Evolutionary conservation across 768 basidiomycete genomes (phyloP).

Genomic region (Lactarius hatsudake): DNA sequence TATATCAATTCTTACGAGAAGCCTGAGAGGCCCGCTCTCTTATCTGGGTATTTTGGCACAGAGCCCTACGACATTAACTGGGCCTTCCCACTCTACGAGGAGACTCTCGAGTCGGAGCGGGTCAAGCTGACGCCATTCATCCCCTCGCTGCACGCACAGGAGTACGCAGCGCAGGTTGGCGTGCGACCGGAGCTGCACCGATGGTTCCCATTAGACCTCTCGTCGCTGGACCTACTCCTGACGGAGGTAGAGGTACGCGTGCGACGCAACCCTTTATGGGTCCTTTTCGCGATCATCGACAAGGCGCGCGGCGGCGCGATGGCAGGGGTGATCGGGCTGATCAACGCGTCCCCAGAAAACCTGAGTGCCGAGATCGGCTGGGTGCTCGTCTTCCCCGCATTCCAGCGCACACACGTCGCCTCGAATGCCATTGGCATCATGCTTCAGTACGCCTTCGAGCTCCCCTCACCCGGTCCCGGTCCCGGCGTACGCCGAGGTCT

Average conservation of each 20-base stretch:
- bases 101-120: slow-evolving; percentile 37
- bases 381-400: slow-evolving; percentile 13
- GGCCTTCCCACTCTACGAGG: slow-evolving; percentile 33
- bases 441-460: slow-evolving; percentile 39
- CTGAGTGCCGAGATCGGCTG: slow-evolving; percentile 13
- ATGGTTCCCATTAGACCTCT: slow-evolving; percentile 36
- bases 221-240: slow-evolving; percentile 29
- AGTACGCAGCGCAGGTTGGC: slow-evolving; percentile 31
- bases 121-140: slow-evolving; percentile 42
- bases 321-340: slow-evolving; percentile 39
- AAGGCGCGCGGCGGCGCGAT: slow-evolving; percentile 36
- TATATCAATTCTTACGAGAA: slow-evolving; percentile 15
- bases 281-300: slow-evolving; percentile 43
- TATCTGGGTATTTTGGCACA: slow-evolving; percentile 26
- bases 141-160: slow-evolving; percentile 36
- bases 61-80: slow-evolving; percentile 43
- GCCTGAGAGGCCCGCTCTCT: slow-evolving; percentile 10
- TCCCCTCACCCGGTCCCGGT: slow-evolving; percentile 3
- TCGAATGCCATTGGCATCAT: slow-evolving; percentile 37
- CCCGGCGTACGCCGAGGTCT: slow-evolving; percentile 33
- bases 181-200: slow-evolving; percentile 32
- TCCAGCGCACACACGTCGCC: slow-evolving; percentile 20
- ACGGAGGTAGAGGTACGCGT: slow-evolving; percentile 28
- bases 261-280: slow-evolving; percentile 23
- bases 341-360: slow-evolving; percentile 27